Conservation (phyloP, 106 monocot genomes). For the Xerophyta viscosa region DNA sequence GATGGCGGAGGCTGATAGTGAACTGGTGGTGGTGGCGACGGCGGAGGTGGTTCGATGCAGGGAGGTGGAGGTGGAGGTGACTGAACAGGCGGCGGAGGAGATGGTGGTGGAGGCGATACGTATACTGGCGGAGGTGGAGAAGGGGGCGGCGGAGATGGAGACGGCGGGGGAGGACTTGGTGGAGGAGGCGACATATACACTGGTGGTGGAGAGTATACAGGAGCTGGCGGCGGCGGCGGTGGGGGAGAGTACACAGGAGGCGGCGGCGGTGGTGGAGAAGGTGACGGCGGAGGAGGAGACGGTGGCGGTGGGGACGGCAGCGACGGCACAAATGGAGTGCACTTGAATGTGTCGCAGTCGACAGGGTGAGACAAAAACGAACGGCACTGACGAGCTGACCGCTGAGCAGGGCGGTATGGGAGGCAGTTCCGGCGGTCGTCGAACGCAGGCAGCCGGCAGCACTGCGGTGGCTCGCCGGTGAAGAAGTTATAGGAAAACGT, state of each 20-base stretch:
- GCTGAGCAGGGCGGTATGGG: constrained; percentile 17
- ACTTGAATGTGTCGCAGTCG: constrained; percentile 14
- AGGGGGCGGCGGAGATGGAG: not conserved
- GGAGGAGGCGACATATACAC: constrained; percentile 2
- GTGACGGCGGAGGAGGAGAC: not conserved
- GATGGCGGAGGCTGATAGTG: not conserved
- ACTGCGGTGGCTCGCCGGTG: constrained; percentile 21
- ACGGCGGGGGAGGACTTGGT: not conserved
- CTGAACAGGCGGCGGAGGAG: not conserved
- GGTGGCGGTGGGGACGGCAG: not conserved
- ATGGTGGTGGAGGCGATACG: not conserved
- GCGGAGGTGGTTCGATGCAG: not conserved
- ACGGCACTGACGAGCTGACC: constrained; percentile 14
- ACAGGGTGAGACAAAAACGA: constrained; percentile 15
- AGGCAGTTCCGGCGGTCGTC: constrained; percentile 24
- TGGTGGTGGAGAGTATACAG: not conserved
- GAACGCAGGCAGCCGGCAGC: constrained; percentile 11
- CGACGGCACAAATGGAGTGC: constrained; percentile 22
- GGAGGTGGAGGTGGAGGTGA: not conserved
- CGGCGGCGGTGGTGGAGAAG: constrained; percentile 1
- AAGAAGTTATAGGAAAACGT: constrained; percentile 31
- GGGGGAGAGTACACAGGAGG: not conserved
- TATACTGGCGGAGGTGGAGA: not conserved
- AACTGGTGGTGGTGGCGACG: constrained; percentile 1
- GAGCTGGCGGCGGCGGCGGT: not conserved